Evolutionary conservation across 2,329 filamentous ascomycete species (phyloP), one percentile per base, ranked within the genome.

Genomic region (Nigrospora oryzae): DNA sequence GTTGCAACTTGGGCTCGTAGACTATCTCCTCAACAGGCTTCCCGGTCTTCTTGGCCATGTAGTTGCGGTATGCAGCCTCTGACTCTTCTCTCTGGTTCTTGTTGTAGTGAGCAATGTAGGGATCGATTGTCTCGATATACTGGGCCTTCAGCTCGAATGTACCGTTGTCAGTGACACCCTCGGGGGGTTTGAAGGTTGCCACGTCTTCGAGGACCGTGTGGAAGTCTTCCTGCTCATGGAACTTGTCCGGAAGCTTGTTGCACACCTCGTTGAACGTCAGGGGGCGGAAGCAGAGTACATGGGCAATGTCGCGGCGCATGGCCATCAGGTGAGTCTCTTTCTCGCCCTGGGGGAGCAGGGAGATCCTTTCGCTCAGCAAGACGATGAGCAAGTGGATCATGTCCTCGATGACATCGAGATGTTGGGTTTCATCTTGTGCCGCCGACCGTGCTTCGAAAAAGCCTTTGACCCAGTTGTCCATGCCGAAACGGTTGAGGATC

Each of bases 11-110:
- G 1, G 94, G 90, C 63, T 97, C 91, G 60, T 88, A 96, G 3
- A 97, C 89, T 47, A 97, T 83, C 44, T 96, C 89, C 36, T 88
- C 81, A 1, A 78, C 69, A 37, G 83, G 74, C 60, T 90, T 89
- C 15, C 90, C 89, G 0, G 84, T 89, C 65, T 86, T 89, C 67
- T 89, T 89, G 11, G 89, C 87, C 71, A 93, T 82, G 71, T 87
- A 85, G 57, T 85, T 84, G 55, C 85, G 89, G 68, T 93, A 96
- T 3, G 89, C 85, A 53, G 79, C 83, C 64, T 98, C 93, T 0
- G 91, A 89, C 62, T 98, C 93, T 59, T 98, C 93, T 42, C 93
- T 81, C 63, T 97, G 91, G 57, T 98, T 98, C 60, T 95, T 95
- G 57, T 83, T 94, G 64, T 95, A 98, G 59, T 97, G 89, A 7